Evolutionary conservation across 192 early-diverging fungal genomes (phyloP).

Genomic region (Gigaspora rosea): DNA sequence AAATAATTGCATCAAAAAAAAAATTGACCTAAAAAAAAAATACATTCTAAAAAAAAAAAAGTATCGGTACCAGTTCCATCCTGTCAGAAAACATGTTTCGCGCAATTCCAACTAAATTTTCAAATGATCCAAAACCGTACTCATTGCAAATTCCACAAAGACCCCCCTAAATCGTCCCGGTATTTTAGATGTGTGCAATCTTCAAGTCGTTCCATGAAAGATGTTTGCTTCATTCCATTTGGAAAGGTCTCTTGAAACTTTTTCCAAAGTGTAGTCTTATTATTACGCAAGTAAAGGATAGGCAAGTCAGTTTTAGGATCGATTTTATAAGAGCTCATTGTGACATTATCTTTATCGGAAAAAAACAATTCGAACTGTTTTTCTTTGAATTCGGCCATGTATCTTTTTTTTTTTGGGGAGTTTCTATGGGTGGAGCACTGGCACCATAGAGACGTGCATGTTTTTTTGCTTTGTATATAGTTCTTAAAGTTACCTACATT

Average conservation of each 20-base stretch:
- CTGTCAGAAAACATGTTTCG: background rate
- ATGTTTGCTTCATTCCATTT: background rate
- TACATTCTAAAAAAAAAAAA: background rate
- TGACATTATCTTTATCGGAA: no score
- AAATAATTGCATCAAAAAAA: background rate
- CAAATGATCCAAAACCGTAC: background rate
- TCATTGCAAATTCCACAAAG: background rate
- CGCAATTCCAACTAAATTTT: background rate
- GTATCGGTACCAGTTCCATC: background rate
- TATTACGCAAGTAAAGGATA: background rate
- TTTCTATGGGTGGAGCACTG: no score
- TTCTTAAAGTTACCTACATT: no score
- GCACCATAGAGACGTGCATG: no score
- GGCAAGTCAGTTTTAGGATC: background rate
- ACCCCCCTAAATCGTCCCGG: background rate
- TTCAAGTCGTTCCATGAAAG: background rate
- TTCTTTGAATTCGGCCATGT: no score
- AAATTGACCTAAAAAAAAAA: background rate
- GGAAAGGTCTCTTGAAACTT: slow-evolving; percentile 7
- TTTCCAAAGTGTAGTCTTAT: background rate
- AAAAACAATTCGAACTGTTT: no score
- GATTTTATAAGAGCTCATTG: no score
- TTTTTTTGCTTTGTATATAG: no score
- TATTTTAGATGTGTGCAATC: background rate
- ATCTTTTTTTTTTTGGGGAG: no score